A percentile compares a stretch with the other conserved stretches of the same genome.
Evolutionary conservation across 2,329 filamentous ascomycete genomes (phyloP).

Genomic region (Orbilia ellipsospora): DNA sequence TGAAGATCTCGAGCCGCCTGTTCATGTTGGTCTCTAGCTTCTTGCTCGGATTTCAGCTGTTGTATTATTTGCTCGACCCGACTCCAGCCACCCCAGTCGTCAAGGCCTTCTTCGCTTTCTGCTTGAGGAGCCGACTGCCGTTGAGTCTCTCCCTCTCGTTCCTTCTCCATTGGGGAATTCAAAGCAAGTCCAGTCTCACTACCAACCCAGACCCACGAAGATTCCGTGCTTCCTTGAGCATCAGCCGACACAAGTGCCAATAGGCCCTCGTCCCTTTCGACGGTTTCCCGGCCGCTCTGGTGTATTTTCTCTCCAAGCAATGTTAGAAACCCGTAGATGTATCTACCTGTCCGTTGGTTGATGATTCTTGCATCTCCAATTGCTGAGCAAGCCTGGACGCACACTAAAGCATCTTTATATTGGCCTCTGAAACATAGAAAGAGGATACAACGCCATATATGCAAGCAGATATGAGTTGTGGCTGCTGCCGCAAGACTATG

Average conservation of each 20-base stretch:
- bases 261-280: constrained; percentile 79
- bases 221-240: constrained; percentile 80
- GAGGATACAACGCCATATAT: constrained; percentile 87
- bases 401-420: constrained; percentile 76
- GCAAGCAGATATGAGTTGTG: constrained; percentile 79
- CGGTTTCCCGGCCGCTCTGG: constrained; percentile 51
- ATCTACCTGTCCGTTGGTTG: constrained; percentile 81
- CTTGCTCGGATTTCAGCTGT: constrained; percentile 56
- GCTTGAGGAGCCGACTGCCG: constrained; percentile 48
- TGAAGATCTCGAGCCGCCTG: constrained; percentile 54
- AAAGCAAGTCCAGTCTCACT: constrained; percentile 59
- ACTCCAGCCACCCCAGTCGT: constrained; percentile 59
- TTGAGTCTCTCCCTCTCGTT: constrained; percentile 51
- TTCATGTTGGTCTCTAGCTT: constrained; percentile 56
- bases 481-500: constrained; percentile 73
- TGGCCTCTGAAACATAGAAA: constrained; percentile 81
- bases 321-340: constrained; percentile 82
- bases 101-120: constrained; percentile 51
- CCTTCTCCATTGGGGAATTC: constrained; percentile 56
- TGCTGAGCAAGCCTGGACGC: constrained; percentile 76
- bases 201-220: constrained; percentile 71
- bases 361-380: constrained; percentile 78
- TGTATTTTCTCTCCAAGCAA: constrained; percentile 69
- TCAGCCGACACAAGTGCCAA: constrained; percentile 87
- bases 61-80: constrained; percentile 57